These are phyloP conservation scores for Claviceps africana DNA, from an alignment of 2,329 filamentous ascomycete genomes.

Conservation along the genomic window DNA sequence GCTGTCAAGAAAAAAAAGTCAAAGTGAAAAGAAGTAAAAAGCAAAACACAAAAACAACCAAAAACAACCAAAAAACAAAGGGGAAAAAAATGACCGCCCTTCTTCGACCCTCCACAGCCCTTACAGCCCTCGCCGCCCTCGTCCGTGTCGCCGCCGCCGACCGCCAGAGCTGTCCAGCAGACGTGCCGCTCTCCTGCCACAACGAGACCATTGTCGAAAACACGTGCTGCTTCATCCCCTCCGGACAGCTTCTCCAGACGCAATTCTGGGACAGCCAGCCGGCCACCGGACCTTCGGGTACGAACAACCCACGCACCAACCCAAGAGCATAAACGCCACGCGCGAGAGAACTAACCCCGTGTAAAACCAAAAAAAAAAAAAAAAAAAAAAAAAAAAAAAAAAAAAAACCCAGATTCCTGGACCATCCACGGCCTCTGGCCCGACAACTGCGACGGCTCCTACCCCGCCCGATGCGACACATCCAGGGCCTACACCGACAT, in stretches of 20 bases:
- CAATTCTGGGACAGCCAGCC: constrained; percentile 66
- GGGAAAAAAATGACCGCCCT: constrained; percentile 5
- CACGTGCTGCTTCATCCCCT: constrained; percentile 59
- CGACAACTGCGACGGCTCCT: constrained; percentile 56
- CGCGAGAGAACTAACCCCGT: too few species aligned
- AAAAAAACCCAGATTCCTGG: constrained; percentile 52
- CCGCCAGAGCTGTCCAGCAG: constrained; percentile 12
- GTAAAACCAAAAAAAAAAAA: too few species aligned
- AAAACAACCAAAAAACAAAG: not conserved
- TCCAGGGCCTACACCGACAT: constrained; percentile 51
- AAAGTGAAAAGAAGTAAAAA: too few species aligned
- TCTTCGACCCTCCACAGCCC: constrained; percentile 6
- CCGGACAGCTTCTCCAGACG: constrained; percentile 56
- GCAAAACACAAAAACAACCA: not conserved
- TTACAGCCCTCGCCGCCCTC: constrained; percentile 9
- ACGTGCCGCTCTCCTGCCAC: constrained; percentile 45
- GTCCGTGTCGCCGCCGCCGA: constrained; percentile 2
- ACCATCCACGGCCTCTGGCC: constrained; percentile 58
- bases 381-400: too few species aligned
- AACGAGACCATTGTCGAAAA: constrained; percentile 44
- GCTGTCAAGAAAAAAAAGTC: too few species aligned
- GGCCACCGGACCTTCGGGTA: constrained; percentile 41
- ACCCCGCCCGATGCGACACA: constrained; percentile 50
- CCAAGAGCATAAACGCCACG: too few species aligned
- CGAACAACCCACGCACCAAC: too few species aligned